These are phyloP conservation scores for Chlorella sp. DNA, from an alignment of 139 green algal genomes.

Conservation along the genomic window DNA sequence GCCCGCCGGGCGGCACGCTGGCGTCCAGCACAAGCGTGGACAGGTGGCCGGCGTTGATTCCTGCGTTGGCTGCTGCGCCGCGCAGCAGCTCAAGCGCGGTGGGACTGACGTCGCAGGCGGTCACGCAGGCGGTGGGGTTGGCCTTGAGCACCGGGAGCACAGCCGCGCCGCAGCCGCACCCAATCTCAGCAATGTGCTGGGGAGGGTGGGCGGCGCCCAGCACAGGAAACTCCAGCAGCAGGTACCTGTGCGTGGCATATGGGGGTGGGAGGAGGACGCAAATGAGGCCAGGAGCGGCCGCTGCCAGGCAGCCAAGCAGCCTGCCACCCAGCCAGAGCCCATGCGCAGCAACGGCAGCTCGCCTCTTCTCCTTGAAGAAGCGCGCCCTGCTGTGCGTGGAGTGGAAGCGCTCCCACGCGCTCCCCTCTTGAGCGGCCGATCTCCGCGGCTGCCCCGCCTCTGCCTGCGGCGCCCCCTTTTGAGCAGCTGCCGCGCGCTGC, in stretches of 20 bases:
- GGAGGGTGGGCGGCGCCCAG: conserved; percentile 33
- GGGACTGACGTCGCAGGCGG: conserved; percentile 61
- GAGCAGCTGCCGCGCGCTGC: neutral
- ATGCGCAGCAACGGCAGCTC: too few relatives aligned
- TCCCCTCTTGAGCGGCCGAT: neutral
- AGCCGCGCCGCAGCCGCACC: conserved; percentile 65
- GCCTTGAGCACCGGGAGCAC: conserved; percentile 70
- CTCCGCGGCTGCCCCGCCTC: neutral
- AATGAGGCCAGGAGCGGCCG: too few relatives aligned
- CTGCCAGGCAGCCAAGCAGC: too few relatives aligned
- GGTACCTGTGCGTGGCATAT: too few relatives aligned
- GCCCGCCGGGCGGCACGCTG: neutral
- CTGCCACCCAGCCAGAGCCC: too few relatives aligned
- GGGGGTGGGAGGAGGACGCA: too few relatives aligned
- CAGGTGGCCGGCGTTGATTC: conserved; percentile 40
- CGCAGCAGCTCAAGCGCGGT: conserved; percentile 62
- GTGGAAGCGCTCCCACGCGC: conserved; percentile 74
- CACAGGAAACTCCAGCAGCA: conserved; percentile 71
- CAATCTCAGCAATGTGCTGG: conserved; percentile 68
- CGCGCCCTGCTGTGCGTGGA: conserved; percentile 45
- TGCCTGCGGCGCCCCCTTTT: neutral
- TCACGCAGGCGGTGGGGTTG: conserved; percentile 49
- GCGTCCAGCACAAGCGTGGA: conserved; percentile 35
- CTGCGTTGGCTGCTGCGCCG: conserved; percentile 37
- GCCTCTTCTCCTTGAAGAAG: conserved; percentile 74